A percentile compares a stretch with the other conserved stretches of the same genome.
Evolutionary conservation across 495 filamentous ascomycete genomes (phyloP).

Genomic region (Astrothelium macrocarpum): DNA sequence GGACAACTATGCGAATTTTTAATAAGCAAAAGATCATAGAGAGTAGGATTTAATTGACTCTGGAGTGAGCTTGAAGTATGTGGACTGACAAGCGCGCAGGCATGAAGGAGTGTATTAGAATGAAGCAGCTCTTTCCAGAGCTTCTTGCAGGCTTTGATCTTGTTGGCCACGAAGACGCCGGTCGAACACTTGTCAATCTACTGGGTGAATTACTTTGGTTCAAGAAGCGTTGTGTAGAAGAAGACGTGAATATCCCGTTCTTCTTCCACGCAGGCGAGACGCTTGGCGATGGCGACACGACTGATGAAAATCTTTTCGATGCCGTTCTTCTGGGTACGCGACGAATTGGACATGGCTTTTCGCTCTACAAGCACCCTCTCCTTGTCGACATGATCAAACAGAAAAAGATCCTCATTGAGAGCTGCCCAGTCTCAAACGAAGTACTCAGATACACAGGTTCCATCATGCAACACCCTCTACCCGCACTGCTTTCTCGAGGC

Average conservation of each 20-base stretch:
- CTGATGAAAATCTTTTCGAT: constrained; percentile 83
- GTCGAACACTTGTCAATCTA: constrained; percentile 63
- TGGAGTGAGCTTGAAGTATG: not conserved
- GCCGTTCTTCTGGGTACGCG: constrained; percentile 78
- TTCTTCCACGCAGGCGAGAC: constrained; percentile 90
- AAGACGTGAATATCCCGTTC: constrained; percentile 80
- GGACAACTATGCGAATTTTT: constrained; percentile 60
- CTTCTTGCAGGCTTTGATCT: constrained; percentile 81
- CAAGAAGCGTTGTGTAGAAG: constrained; percentile 67
- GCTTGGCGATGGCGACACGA: constrained; percentile 62
- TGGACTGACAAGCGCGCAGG: constrained; percentile 16
- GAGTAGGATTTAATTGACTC: constrained; percentile 22
- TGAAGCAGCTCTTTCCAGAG: constrained; percentile 68
- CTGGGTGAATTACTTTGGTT: constrained; percentile 88
- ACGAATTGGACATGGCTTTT: constrained; percentile 81
- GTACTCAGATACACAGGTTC: constrained; percentile 66
- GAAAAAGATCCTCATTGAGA: constrained; percentile 78
- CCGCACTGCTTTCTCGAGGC: constrained; percentile 74
- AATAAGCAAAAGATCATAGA: constrained; percentile 57
- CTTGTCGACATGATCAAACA: constrained; percentile 80
- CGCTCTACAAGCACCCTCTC: constrained; percentile 82
- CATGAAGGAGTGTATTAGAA: constrained; percentile 77
- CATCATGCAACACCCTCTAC: constrained; percentile 70
- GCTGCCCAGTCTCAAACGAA: constrained; percentile 78
- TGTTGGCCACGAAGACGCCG: constrained; percentile 74